phyloP scores from a whole-genome alignment of 345 rosid genomes.

The Hibiscus mutabilis region DNA sequence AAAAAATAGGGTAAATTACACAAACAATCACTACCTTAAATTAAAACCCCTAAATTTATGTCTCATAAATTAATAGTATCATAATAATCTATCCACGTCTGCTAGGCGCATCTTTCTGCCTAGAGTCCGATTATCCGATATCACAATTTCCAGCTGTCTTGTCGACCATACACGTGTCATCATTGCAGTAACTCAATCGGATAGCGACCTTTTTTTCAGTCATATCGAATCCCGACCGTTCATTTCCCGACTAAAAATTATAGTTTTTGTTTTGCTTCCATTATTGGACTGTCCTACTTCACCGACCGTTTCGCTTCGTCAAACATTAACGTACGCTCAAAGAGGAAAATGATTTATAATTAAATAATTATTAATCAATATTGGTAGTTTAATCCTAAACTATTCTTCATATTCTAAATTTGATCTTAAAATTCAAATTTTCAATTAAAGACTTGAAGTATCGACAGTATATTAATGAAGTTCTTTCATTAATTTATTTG shows the following conservation, averaged over 20 bases:
- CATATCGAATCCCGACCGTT: neutral
- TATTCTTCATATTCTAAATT: neutral
- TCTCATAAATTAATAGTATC: neutral
- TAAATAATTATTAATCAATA: neutral
- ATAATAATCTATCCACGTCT: constrained; percentile 5
- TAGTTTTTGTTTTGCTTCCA: neutral
- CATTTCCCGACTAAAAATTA: neutral
- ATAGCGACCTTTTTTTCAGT: neutral
- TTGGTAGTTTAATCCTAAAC: neutral
- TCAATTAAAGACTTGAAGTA: too few species aligned
- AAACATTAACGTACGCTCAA: neutral
- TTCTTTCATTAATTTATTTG: neutral
- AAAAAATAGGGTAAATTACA: too few species aligned
- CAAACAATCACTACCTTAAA: neutral
- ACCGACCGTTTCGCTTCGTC: neutral
- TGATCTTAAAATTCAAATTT: too few species aligned
- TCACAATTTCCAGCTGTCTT: neutral
- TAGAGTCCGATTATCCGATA: neutral
- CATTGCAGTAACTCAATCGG: neutral
- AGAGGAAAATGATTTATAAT: neutral
- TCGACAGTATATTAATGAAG: neutral
- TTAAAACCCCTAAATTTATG: too few species aligned
- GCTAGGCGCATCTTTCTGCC: neutral
- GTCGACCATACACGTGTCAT: neutral
- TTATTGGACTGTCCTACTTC: neutral